Conservation (phyloP, 2,329 filamentous ascomycete species). For the Pyrenochaeta sp. region DNA sequence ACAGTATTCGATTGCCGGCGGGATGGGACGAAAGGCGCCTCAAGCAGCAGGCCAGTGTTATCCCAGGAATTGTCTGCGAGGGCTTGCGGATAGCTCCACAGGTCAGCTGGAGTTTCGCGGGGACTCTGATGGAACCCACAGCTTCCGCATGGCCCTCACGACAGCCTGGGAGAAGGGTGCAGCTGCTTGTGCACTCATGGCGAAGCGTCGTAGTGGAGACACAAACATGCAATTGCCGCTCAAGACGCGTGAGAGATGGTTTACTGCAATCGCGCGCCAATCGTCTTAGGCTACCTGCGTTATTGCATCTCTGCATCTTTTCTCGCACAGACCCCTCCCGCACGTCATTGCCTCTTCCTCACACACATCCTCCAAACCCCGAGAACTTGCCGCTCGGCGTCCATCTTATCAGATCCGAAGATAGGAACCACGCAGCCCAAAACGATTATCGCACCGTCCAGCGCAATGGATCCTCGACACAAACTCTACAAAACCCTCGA, state of each 20-base stretch:
- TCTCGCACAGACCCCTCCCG: constrained; percentile 15
- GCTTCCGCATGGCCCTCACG: constrained; percentile 77
- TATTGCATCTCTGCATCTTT: constrained; percentile 20
- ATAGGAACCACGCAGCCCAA: constrained; percentile 22
- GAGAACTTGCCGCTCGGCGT: too few relatives aligned
- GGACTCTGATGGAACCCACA: too few relatives aligned
- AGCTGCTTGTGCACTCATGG: constrained; percentile 52
- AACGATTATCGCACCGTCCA: constrained; percentile 22
- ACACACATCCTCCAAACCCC: constrained; percentile 11
- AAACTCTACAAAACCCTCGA: constrained; percentile 44
- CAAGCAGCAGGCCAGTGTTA: constrained; percentile 85
- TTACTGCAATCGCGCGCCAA: too few relatives aligned
- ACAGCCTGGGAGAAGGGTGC: constrained; percentile 73
- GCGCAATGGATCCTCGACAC: constrained; percentile 43
- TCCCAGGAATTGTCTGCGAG: constrained; percentile 92
- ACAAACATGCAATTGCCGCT: constrained; percentile 38
- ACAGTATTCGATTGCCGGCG: constrained; percentile 69
- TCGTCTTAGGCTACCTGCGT: too few relatives aligned
- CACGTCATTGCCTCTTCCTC: constrained; percentile 26
- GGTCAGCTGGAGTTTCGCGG: too few relatives aligned
- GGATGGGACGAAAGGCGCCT: constrained; percentile 68
- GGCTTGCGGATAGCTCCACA: constrained; percentile 90
- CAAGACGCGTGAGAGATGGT: too few relatives aligned
- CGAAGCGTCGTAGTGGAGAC: constrained; percentile 41
- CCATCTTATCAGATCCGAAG: constrained; percentile 48